These are phyloP conservation scores for Coemansia guatemalensis DNA, from an alignment of 192 early-diverging fungal genomes.

Conservation along the genomic window DNA sequence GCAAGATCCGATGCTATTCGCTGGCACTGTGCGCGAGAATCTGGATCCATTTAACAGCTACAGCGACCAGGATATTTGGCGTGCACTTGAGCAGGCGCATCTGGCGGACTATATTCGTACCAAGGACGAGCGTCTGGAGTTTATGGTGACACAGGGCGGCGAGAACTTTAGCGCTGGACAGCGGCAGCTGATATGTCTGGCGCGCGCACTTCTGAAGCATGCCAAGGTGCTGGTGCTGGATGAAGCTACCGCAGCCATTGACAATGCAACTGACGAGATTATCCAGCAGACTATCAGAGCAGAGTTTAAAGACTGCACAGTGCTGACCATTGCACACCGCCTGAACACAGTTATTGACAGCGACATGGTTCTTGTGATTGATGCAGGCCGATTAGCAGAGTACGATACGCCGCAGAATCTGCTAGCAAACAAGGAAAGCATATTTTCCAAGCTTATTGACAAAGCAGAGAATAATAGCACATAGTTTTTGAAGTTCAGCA, in stretches of 20 bases:
- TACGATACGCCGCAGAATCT: conserved; percentile 65
- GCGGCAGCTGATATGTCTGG: conserved; percentile 70
- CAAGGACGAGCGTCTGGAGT: conserved; percentile 56
- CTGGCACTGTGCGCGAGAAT: conserved; percentile 73
- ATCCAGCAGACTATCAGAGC: conserved; percentile 67
- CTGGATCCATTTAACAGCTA: conserved; percentile 82
- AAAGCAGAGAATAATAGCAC: too few species aligned
- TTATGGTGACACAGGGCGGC: conserved; percentile 44
- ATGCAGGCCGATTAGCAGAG: conserved; percentile 65
- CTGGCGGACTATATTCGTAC: conserved; percentile 16
- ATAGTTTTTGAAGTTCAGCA: too few species aligned
- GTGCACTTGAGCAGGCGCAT: conserved; percentile 36
- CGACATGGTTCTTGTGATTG: conserved; percentile 73
- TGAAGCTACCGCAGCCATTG: conserved; percentile 74
- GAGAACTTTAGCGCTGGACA: conserved; percentile 57
- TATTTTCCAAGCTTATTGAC: too few species aligned
- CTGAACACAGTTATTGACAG: conserved; percentile 69
- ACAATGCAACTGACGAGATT: conserved; percentile 73
- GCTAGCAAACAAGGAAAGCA: conserved; percentile 35
- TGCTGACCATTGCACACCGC: conserved; percentile 71
- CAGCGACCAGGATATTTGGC: conserved; percentile 69
- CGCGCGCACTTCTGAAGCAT: conserved; percentile 65
- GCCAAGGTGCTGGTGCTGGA: conserved; percentile 67
- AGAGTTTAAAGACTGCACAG: conserved; percentile 60
- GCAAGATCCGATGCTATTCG: conserved; percentile 78